Percentiles rank a stretch among this genome's conserved stretches.
phyloP scores from a whole-genome alignment of 306 rosid species.

The Rosa rugosa region DNA sequence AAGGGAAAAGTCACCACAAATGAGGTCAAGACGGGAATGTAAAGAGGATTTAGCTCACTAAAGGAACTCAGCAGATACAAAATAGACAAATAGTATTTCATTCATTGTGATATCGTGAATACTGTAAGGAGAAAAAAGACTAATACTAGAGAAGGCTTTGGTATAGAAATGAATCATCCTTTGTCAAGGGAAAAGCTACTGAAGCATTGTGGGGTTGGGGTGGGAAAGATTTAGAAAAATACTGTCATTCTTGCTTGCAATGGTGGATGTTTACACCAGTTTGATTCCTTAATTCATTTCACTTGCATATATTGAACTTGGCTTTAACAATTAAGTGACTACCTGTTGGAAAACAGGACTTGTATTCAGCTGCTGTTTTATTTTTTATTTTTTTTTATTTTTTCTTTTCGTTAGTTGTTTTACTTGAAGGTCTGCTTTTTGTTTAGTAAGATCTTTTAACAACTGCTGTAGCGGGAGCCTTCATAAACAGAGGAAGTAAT shows the following conservation, averaged over 20 bases:
- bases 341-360: background rate
- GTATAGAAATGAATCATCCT: conserved; percentile 21
- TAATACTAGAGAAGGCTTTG: conserved; percentile 23
- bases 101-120: conserved; percentile 32
- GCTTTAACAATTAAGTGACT: background rate
- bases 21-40: conserved; percentile 29
- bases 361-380: background rate
- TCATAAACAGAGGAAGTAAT: too few species aligned
- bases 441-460: too few species aligned
- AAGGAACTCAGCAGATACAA: conserved; percentile 33
- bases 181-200: conserved; percentile 20
- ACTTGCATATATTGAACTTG: conserved; percentile 2
- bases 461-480: too few species aligned
- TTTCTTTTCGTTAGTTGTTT: background rate
- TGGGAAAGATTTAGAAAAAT: background rate
- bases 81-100: conserved; percentile 29
- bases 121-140: conserved; percentile 17
- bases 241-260: conserved; percentile 33
- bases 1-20: conserved; percentile 64
- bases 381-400: background rate
- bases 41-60: conserved; percentile 33
- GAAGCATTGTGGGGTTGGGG: conserved; percentile 39
- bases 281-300: conserved; percentile 24
- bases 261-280: conserved; percentile 16
- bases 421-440: background rate